These are phyloP conservation scores for Sporobolomyces phaffii DNA, from an alignment of 768 basidiomycete species.

Conservation along the genomic window DNA sequence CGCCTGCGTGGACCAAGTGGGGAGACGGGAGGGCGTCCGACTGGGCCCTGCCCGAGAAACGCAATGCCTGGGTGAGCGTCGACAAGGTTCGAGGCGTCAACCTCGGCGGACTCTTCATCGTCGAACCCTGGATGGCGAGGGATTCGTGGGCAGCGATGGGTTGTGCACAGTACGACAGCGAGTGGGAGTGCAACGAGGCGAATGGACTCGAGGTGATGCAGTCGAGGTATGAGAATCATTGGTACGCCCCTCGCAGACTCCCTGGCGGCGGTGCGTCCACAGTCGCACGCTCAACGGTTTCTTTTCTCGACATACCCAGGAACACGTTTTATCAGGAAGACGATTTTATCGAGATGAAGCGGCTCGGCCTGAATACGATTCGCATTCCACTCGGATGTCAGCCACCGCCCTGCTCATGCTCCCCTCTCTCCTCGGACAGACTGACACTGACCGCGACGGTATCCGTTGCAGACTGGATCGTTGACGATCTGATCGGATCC, in stretches of 20 bases:
- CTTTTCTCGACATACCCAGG: too few species aligned
- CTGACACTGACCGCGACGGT: too few species aligned
- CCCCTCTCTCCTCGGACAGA: too few species aligned
- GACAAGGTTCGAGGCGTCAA: slow-evolving; percentile 21
- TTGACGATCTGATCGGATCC: slow-evolving; percentile 16
- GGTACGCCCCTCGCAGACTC: not conserved
- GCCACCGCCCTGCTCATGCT: not conserved
- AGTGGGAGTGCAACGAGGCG: slow-evolving; percentile 23
- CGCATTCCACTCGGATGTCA: slow-evolving; percentile 16
- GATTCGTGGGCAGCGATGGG: slow-evolving; percentile 8
- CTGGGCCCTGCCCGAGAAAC: not conserved
- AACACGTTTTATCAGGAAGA: slow-evolving; percentile 2
- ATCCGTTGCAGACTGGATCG: slow-evolving; percentile 29
- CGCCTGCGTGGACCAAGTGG: not conserved
- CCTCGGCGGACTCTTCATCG: slow-evolving; percentile 11
- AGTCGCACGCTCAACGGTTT: too few species aligned
- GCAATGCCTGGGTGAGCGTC: slow-evolving; percentile 19
- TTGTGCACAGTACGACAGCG: not conserved
- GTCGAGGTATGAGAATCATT: slow-evolving; percentile 12
- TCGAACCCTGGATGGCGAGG: slow-evolving; percentile 22
- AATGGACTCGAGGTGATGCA: slow-evolving; percentile 6
- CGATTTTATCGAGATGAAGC: slow-evolving; percentile 17
- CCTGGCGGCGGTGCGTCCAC: too few species aligned
- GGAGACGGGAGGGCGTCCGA: not conserved
- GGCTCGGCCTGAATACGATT: slow-evolving; percentile 12